Base-by-base conservation (phyloP, 805 yeast genomes). In the Grigorovia yakushimaensis region DNA sequence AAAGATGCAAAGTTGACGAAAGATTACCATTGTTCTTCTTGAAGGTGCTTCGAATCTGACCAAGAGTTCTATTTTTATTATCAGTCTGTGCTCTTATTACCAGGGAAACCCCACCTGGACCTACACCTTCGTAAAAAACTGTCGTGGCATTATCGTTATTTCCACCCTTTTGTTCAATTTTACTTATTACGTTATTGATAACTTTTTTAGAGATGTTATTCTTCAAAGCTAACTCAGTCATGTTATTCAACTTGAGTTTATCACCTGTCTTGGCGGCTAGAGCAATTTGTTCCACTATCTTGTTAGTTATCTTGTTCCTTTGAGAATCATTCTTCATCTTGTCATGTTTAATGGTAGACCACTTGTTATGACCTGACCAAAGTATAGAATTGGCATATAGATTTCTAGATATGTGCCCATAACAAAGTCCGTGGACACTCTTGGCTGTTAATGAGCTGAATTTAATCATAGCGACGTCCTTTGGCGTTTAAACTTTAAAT, bases 281-380 rank as follows among this genome's bases (percentile, higher is more conserved):
- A 15, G 84, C 79, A 49, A 91, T 85, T 56, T 79, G 76, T 41
- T 79, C 76, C 5, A 96, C 83, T 58, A 84, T 71, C 54, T 81
- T 78, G 56, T 81, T 83, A 5, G 87, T 80, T 24, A 79, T 71
- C 47, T 79, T 76, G 49, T 87, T 82, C 62, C 78, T 81, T 49
- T 76, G 79, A 19, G 88, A 85, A 67, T 91, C 98, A 59, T 88
- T 88, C 52, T 87, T 86, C 47, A 95, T 95, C 67, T 91, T 91
- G 61, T 85, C 93, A 61, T 88, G 97, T 60, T 88, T 84, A 55
- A 93, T 91, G 43, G 85, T 87, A 40, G 94, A 86, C 98, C 98
- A 91, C 66, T 89, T 91, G 36, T 87, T 83, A 65, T 91, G 98
- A 1, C 98, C 98, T 4, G 71, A 68, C 4, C 17, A 20, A 27